Percentiles rank a stretch among this genome's conserved stretches.
Conservation (phyloP, 2,329 filamentous ascomycete species). For the Furcasterigmium sp. region DNA sequence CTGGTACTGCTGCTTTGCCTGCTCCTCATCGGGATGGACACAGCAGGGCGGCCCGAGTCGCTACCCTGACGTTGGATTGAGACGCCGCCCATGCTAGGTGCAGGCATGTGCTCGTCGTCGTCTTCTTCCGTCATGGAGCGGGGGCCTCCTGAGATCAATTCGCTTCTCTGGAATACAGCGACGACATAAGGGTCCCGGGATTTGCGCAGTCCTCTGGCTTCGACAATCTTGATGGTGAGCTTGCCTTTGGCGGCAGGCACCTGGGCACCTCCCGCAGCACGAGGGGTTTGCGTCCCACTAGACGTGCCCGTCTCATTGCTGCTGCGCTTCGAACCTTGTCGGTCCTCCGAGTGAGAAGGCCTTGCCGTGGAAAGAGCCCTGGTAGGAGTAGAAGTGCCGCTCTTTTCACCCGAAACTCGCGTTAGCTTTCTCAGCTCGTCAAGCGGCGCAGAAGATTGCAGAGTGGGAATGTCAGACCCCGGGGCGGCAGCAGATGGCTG, state of each 20-base stretch:
- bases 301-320: slow-evolving; percentile 38
- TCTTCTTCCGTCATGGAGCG: slow-evolving; percentile 58
- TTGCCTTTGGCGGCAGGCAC: slow-evolving; percentile 77
- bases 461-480: slow-evolving; percentile 29
- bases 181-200: slow-evolving; percentile 92
- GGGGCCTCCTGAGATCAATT: slow-evolving; percentile 88
- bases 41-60: slow-evolving; percentile 72
- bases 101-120: slow-evolving; percentile 37
- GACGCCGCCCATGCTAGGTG: slow-evolving; percentile 49
- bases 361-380: slow-evolving; percentile 70
- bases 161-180: slow-evolving; percentile 93
- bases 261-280: slow-evolving; percentile 48
- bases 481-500: slow-evolving; percentile 29
- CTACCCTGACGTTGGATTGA: slow-evolving; percentile 67
- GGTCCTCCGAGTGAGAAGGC: slow-evolving; percentile 42
- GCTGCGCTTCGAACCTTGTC: slow-evolving; percentile 23
- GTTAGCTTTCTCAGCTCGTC: slow-evolving; percentile 83
- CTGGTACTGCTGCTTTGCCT: slow-evolving; percentile 96
- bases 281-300: slow-evolving; percentile 49
- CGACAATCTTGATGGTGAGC: slow-evolving; percentile 80
- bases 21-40: slow-evolving; percentile 96
- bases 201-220: slow-evolving; percentile 75
- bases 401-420: slow-evolving; percentile 75
- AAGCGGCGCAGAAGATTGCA: slow-evolving; percentile 56
- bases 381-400: slow-evolving; percentile 84